Base-by-base conservation (phyloP, 345 rosid species). In the Eucalyptus erythrocorys region DNA sequence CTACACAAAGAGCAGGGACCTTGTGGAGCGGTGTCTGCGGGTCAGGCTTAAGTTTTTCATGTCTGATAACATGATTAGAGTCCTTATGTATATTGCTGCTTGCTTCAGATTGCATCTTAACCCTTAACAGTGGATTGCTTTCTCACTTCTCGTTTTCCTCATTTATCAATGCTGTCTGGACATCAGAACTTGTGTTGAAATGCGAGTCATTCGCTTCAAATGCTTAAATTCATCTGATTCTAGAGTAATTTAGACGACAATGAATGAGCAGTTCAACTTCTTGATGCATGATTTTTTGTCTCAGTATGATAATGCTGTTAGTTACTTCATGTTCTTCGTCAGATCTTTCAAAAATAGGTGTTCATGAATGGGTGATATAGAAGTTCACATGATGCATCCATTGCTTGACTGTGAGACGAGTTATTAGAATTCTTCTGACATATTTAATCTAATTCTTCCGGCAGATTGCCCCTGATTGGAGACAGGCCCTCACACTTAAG, bases 401-500 rank as follows among this genome's bases (percentile, higher is more conserved):
- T 76, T 40, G 47, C 84, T 76, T 79, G 86, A 37, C 82, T 81
- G 48, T 88, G 32, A 11, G 80, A 59, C 3, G 30, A 40, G 30
- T 76, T 4, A 43, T 76, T 53, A 86, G 66, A 32, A 86, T 53
- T 34, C 48, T 22, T 59, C 26, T 22, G 64, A 86, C 47, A 53
- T 51, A 59, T 50, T 86, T 42, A 49, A 51, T 26, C 32, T 11
- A 27, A 80, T 55, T 48, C 34, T 85, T 12, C 51, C 3, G 80
- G 92, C 91, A 96, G 97, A 91, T 94, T 84, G 95, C 92, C 86
- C 99, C 96, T 45, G 96, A 95, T 66, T 95, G 95, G 93, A 93
- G 95, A 89, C 97, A 95, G 92, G 97, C 99, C 40, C 89, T 90
- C 89, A 61, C 89, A 40, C 96, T 96, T 3, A 92, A 93, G 92